Evolutionary conservation across 352 stramenopile species (phyloP).

Genomic region (Globisporangium rhizosaccharum): DNA sequence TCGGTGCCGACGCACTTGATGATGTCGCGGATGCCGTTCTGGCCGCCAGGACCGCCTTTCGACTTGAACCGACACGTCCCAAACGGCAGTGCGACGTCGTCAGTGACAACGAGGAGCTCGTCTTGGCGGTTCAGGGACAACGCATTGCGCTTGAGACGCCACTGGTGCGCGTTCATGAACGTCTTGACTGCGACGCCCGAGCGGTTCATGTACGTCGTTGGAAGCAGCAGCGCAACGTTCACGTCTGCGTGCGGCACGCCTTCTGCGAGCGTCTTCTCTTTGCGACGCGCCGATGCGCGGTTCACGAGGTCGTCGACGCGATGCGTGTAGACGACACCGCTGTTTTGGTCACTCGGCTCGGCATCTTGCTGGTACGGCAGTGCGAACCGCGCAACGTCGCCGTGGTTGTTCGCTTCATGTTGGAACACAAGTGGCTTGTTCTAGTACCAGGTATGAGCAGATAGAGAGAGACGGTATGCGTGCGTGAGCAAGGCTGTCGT

Average conservation of each 20-base stretch:
- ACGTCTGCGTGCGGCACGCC: conserved; percentile 68
- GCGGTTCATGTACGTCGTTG: conserved; percentile 85
- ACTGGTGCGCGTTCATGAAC: conserved; percentile 78
- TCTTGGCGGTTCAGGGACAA: conserved; percentile 76
- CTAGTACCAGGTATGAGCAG: conserved; percentile 14
- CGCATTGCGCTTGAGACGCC: conserved; percentile 82
- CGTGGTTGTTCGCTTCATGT: conserved; percentile 56
- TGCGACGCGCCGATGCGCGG: conserved; percentile 62
- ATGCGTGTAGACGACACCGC: conserved; percentile 18
- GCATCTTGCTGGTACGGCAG: conserved; percentile 59
- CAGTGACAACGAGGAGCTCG: conserved; percentile 76
- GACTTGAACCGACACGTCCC: conserved; percentile 78
- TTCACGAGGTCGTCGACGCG: conserved; percentile 74
- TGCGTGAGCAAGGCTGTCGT: background rate
- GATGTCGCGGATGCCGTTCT: conserved; percentile 81
- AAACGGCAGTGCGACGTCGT: conserved; percentile 80
- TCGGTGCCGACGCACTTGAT: conserved; percentile 81
- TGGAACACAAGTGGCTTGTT: conserved; percentile 38
- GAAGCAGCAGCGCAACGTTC: conserved; percentile 71
- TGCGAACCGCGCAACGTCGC: conserved; percentile 55
- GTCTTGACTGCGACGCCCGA: conserved; percentile 67
- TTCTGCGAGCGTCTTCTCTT: conserved; percentile 66
- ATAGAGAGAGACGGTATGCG: background rate
- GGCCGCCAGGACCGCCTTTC: conserved; percentile 67
- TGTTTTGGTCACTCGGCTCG: conserved; percentile 9